Evolutionary conservation across 140 eudicot species (phyloP).

Genomic region (Stevia rebaudiana): DNA sequence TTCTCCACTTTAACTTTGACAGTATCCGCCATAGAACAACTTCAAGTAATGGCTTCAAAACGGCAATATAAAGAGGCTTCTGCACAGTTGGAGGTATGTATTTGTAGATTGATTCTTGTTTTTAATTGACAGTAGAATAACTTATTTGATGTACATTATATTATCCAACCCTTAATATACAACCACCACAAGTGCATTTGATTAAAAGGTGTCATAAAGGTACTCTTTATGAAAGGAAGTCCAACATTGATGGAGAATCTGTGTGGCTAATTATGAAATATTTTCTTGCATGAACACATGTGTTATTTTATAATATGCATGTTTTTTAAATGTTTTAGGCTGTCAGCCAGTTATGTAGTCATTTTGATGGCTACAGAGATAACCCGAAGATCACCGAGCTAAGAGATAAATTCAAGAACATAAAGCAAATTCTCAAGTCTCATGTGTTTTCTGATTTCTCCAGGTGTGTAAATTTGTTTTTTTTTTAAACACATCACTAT

Average conservation of each 20-base stretch:
- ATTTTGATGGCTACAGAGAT: slow-evolving; percentile 98
- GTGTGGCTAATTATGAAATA: slow-evolving; percentile 3
- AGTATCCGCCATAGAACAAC: slow-evolving; percentile 97
- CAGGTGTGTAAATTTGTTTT: slow-evolving; percentile 47
- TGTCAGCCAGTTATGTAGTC: slow-evolving; percentile 94
- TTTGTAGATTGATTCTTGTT: slow-evolving; percentile 9
- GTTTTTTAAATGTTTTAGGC: slow-evolving; percentile 53
- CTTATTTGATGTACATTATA: background rate
- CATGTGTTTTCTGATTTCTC: slow-evolving; percentile 97
- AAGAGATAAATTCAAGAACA: slow-evolving; percentile 92
- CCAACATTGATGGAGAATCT: background rate
- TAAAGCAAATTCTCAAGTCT: slow-evolving; percentile 89
- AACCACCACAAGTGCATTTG: background rate
- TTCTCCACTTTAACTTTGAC: slow-evolving; percentile 27
- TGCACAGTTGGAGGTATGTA: slow-evolving; percentile 88
- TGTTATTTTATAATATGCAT: slow-evolving; percentile 10
- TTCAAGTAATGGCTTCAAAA: slow-evolving; percentile 98
- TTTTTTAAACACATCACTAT: background rate
- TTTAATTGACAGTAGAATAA: slow-evolving; percentile 12
- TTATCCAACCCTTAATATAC: background rate
- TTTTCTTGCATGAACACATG: slow-evolving; percentile 7
- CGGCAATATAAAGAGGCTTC: slow-evolving; percentile 97
- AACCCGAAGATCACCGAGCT: slow-evolving; percentile 89
- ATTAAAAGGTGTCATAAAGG: background rate
- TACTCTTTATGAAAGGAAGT: background rate